Conservation (phyloP, 257 asterid genomes). For the Nemophila menziesii region DNA sequence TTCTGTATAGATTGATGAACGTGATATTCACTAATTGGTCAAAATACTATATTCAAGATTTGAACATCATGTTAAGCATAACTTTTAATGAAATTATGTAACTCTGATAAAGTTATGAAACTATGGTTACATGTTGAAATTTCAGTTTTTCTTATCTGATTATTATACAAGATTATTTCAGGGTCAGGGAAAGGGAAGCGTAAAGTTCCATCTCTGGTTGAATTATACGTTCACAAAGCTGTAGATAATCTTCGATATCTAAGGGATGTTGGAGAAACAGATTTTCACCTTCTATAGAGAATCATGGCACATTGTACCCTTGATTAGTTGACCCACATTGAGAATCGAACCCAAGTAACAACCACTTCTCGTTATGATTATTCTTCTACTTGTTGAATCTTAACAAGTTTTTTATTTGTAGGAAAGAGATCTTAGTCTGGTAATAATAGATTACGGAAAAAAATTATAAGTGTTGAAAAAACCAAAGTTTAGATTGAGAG, state of each 20-base stretch:
- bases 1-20: too few relatives aligned
- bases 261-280: constrained; percentile 86
- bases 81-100: neutral
- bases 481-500: too few relatives aligned
- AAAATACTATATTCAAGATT: too few relatives aligned
- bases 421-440: constrained; percentile 84
- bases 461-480: constrained; percentile 41
- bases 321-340: constrained; percentile 64
- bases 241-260: constrained; percentile 65
- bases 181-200: constrained; percentile 10
- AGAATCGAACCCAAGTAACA: constrained; percentile 51
- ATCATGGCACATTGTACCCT: constrained; percentile 64
- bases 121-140: neutral
- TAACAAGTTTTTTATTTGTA: constrained; percentile 15
- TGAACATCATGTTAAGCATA: neutral
- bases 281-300: constrained; percentile 57
- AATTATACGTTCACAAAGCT: constrained; percentile 59
- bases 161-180: neutral
- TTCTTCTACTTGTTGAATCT: neutral
- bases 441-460: constrained; percentile 58
- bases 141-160: neutral
- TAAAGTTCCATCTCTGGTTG: constrained; percentile 59
- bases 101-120: too few relatives aligned
- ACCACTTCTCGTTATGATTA: neutral
- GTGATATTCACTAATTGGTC: too few relatives aligned